Percentiles rank a stretch among this genome's conserved stretches.
phyloP scores from a whole-genome alignment of 768 basidiomycete genomes.

The Phylloporus sp. region DNA sequence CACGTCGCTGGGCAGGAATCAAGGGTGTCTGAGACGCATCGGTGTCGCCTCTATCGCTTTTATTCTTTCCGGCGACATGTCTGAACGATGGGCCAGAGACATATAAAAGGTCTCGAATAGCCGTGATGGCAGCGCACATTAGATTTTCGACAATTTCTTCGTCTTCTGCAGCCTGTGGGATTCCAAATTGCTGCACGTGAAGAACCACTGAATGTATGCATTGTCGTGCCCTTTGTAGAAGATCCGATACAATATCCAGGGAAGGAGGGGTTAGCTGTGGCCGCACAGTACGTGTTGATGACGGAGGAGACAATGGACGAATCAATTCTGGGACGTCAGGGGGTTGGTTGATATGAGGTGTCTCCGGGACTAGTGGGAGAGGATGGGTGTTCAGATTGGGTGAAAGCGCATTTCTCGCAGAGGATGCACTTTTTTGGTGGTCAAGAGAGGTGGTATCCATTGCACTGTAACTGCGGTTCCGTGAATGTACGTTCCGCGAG shows the following conservation, averaged over 20 bases:
- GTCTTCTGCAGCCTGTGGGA: constrained; percentile 47
- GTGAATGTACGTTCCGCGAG: constrained; percentile 6
- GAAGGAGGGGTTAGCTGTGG: constrained; percentile 49
- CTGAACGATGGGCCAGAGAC: constrained; percentile 53
- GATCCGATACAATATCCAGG: constrained; percentile 54
- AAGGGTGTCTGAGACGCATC: constrained; percentile 51
- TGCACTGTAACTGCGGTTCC: constrained; percentile 20
- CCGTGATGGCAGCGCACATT: constrained; percentile 54
- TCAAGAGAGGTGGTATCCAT: constrained; percentile 3
- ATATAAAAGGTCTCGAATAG: constrained; percentile 70
- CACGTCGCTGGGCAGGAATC: constrained; percentile 75
- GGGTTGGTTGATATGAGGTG: constrained; percentile 5
- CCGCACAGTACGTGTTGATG: constrained; percentile 33
- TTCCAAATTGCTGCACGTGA: constrained; percentile 48
- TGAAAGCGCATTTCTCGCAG: neutral
- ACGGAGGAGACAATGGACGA: neutral
- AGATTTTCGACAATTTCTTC: constrained; percentile 57
- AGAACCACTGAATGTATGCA: constrained; percentile 61
- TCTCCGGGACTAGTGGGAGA: neutral
- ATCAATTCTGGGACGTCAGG: constrained; percentile 1
- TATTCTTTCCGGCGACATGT: constrained; percentile 47
- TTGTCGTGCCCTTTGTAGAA: constrained; percentile 52
- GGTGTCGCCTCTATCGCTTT: constrained; percentile 21
- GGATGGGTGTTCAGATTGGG: neutral
- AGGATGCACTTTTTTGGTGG: constrained; percentile 2